Base-by-base conservation (phyloP, 129 eudicot species). In the Artemisia annua region DNA sequence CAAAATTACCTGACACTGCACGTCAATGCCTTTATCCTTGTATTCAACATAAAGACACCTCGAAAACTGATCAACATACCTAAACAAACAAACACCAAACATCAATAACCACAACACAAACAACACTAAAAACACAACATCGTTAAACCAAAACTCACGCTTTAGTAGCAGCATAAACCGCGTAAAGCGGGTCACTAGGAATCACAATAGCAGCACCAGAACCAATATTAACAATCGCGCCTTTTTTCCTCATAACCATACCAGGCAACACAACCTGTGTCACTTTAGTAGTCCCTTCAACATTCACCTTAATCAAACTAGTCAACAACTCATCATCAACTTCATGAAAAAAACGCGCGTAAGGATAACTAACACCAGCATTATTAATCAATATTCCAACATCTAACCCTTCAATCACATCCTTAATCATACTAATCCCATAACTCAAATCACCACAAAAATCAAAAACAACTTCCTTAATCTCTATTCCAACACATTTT, bases 141-240 rank as follows among this genome's bases (percentile, higher is more conserved):
- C 11, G 17, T 60, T 28, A 17, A 28, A 58, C 28, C 11, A 18
- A 26, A 54, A 71, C 90, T 78, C 79, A 94, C 98, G 96, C 98
- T 90, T 94, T 94, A 5, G 93, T 78, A 63, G 98, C 98, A 8
- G 96, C 98, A 85, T 94, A 94, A 63, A 94, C 93, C 56, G 98
- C 84, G 72, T 94, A 94, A 48, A 94, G 93, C 66, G 98, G 98
- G 81, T 94, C 97, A 70, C 91, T 81, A 43, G 98, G 97, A 39
- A 94, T 81, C 5, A 90, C 89, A 67, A 83, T 87, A 55, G 97
- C 97, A 48, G 89, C 96, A 80, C 97, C 98, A 68, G 98, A 94
- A 1, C 98, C 97, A 73, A 94, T 88, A 73, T 94, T 94, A 20
- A 94, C 98, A 75, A 94, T 94, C 18, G 98, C 98, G 35, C 98